These are phyloP conservation scores for Coemansia interrupta DNA, from an alignment of 192 early-diverging fungal genomes.

Conservation along the genomic window DNA sequence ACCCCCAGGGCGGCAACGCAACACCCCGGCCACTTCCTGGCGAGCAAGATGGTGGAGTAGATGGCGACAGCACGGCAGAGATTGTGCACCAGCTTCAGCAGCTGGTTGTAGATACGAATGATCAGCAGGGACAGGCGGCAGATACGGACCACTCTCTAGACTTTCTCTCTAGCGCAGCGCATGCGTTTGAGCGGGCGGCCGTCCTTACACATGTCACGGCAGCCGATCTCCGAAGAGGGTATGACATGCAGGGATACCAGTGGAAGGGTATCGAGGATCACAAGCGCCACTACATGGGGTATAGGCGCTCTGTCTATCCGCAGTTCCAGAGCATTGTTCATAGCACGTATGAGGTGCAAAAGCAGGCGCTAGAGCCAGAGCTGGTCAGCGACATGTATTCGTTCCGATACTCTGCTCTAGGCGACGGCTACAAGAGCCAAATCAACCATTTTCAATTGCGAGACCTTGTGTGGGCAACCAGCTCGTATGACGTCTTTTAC, in stretches of 20 bases:
- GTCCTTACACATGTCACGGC: conserved; percentile 29
- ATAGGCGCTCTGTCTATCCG: conserved; percentile 41
- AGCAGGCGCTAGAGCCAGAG: conserved; percentile 16
- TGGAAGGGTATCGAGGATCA: conserved; percentile 47
- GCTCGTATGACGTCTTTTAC: conserved; percentile 44
- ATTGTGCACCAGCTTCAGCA: conserved; percentile 40
- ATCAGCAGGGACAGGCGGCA: not conserved
- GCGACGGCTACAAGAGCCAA: conserved; percentile 26
- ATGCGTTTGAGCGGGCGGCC: conserved; percentile 36
- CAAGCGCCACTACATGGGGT: conserved; percentile 42
- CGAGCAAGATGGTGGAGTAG: not conserved
- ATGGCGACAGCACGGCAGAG: conserved; percentile 11
- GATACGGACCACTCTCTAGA: conserved; percentile 24
- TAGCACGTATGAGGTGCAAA: conserved; percentile 27
- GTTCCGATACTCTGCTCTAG: conserved; percentile 29
- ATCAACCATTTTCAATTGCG: conserved; percentile 50
- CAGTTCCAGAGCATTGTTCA: conserved; percentile 52
- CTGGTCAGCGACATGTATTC: conserved; percentile 14
- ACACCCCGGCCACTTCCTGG: conserved; percentile 3
- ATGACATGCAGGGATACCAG: conserved; percentile 59
- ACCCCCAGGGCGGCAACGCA: not conserved
- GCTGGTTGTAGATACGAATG: conserved; percentile 18
- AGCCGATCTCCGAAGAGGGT: conserved; percentile 25
- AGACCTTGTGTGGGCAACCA: conserved; percentile 48
- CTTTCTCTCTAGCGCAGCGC: conserved; percentile 44